phyloP scores from a whole-genome alignment of 148 eudicot species.

The Rheum nobile region DNA sequence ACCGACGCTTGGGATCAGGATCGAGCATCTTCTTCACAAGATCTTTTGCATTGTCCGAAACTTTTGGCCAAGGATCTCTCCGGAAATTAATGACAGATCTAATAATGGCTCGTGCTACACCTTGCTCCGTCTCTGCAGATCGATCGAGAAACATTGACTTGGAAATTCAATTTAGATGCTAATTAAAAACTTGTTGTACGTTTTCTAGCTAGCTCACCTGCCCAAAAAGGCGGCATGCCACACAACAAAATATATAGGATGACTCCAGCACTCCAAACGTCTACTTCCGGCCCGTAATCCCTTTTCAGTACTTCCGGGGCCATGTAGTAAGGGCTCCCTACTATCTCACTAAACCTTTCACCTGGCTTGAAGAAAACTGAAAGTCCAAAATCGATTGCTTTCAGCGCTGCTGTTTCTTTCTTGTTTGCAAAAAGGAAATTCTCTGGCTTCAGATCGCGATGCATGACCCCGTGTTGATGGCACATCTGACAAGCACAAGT shows the following conservation, averaged over 20 bases:
- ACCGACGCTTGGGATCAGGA: constrained; percentile 45
- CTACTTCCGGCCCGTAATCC: constrained; percentile 49
- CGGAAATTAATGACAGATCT: constrained; percentile 44
- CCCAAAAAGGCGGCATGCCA: constrained; percentile 62
- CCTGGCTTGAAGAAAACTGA: constrained; percentile 56
- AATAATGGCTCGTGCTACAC: constrained; percentile 61
- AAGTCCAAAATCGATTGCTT: constrained; percentile 51
- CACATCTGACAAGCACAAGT: constrained; percentile 25
- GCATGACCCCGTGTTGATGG: constrained; percentile 59
- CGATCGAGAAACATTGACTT: not conserved
- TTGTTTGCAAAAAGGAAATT: constrained; percentile 43
- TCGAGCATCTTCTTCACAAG: constrained; percentile 61
- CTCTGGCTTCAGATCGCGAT: constrained; percentile 58
- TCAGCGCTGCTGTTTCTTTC: constrained; percentile 47
- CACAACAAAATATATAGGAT: constrained; percentile 52
- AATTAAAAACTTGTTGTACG: too few species aligned
- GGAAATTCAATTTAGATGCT: too few species aligned
- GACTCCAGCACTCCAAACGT: constrained; percentile 62
- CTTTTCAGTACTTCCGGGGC: constrained; percentile 55
- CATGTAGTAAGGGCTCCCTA: constrained; percentile 62
- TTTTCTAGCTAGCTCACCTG: too few species aligned
- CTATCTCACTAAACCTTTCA: constrained; percentile 44
- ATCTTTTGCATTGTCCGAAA: constrained; percentile 62
- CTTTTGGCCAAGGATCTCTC: constrained; percentile 67
- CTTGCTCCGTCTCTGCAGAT: constrained; percentile 70